phyloP scores from a whole-genome alignment of 768 basidiomycete genomes.

The Boletus insuetus region DNA sequence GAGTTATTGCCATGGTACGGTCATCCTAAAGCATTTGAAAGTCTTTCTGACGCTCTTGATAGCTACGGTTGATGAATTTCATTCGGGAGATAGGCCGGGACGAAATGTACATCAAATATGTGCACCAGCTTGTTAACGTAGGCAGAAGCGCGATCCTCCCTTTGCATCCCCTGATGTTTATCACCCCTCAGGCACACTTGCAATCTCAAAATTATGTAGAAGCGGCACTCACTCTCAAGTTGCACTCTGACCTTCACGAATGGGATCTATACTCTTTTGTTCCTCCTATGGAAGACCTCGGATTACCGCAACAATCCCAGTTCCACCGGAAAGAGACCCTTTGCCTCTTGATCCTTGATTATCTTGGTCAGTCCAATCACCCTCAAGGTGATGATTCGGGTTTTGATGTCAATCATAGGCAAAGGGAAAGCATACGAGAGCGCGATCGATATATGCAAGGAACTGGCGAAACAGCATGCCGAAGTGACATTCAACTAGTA shows the following conservation, averaged over 20 bases:
- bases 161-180: constrained; percentile 11
- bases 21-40: background rate
- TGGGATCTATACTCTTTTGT: constrained; percentile 86
- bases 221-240: constrained; percentile 87
- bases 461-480: constrained; percentile 84
- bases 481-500: constrained; percentile 91
- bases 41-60: constrained; percentile 10
- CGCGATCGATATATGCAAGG: constrained; percentile 91
- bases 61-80: constrained; percentile 92
- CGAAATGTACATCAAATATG: constrained; percentile 95
- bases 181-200: constrained; percentile 65
- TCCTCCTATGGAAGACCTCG: constrained; percentile 85
- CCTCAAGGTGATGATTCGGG: background rate
- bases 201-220: constrained; percentile 90
- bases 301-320: constrained; percentile 87
- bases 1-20: constrained; percentile 83
- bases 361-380: constrained; percentile 58
- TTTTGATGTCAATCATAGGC: constrained; percentile 42
- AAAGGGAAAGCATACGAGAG: constrained; percentile 98
- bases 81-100: constrained; percentile 88
- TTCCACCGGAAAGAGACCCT: constrained; percentile 94
- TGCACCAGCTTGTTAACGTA: constrained; percentile 91
- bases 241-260: constrained; percentile 90
- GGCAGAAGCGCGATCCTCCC: constrained; percentile 21
- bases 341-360: constrained; percentile 89